Percentiles rank a stretch among this genome's conserved stretches.
Conservation (phyloP, 441 rosid species). For the Populus trichocarpa region DNA sequence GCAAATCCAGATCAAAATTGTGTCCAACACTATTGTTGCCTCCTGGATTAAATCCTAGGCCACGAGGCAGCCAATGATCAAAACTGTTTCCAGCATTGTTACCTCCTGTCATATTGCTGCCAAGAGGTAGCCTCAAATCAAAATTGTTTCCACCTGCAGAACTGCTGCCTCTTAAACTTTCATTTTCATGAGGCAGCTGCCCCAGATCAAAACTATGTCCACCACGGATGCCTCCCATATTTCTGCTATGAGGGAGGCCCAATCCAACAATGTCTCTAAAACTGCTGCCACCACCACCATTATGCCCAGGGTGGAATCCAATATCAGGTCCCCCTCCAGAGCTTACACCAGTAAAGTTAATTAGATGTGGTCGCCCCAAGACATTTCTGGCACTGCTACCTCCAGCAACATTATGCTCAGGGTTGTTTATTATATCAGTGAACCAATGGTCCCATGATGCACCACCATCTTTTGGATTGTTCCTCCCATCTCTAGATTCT, state of each 20-base stretch:
- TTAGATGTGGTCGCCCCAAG: background rate
- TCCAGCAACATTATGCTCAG: background rate
- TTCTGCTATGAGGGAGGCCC: background rate
- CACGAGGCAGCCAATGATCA: background rate
- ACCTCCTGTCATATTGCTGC: background rate
- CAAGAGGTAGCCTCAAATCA: background rate
- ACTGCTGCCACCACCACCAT: background rate
- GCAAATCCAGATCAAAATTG: background rate
- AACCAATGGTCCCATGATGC: constrained; percentile 23
- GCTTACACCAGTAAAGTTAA: background rate
- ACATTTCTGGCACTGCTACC: background rate
- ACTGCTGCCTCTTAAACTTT: background rate
- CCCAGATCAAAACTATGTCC: background rate
- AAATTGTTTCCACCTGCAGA: background rate
- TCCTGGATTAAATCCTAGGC: background rate
- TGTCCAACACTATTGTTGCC: background rate
- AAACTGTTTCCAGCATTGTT: background rate
- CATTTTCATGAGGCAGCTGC: background rate
- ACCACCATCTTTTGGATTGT: constrained; percentile 2
- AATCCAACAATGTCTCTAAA: background rate
- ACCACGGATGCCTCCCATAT: constrained; percentile 1
- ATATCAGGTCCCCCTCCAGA: background rate
- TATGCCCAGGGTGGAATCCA: background rate
- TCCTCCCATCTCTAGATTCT: background rate
- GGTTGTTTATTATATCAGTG: constrained; percentile 13